Evolutionary conservation across 345 rosid genomes (phyloP).

Genomic region (Eucalyptus polybractea): DNA sequence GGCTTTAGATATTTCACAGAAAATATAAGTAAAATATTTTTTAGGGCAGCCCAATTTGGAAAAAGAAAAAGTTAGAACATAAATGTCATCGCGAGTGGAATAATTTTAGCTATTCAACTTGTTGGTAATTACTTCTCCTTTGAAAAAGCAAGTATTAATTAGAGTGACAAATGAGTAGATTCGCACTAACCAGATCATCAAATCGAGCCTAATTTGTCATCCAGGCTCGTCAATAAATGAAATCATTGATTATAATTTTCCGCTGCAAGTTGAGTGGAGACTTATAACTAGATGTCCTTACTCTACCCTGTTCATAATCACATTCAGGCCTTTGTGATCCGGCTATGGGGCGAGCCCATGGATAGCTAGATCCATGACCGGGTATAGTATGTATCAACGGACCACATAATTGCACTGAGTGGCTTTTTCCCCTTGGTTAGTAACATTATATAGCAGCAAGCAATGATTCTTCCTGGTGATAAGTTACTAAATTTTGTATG

Average conservation of each 20-base stretch:
- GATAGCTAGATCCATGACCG: neutral
- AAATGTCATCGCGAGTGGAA: neutral
- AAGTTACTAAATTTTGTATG: too few species aligned
- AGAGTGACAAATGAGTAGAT: accelerated
- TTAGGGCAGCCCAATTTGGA: neutral
- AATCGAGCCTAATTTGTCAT: neutral
- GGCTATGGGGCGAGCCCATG: neutral
- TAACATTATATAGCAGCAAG: neutral
- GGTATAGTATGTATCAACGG: neutral
- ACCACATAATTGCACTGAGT: neutral
- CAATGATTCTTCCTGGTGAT: neutral
- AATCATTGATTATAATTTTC: neutral
- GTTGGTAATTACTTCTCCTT: neutral
- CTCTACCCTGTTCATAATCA: neutral
- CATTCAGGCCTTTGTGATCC: neutral
- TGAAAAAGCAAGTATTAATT: too few species aligned
- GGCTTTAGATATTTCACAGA: too few species aligned
- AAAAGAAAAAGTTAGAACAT: neutral
- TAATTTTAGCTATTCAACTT: neutral
- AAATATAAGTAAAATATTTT: too few species aligned
- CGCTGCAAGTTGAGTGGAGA: accelerated
- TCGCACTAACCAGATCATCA: neutral
- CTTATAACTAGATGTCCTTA: too few species aligned
- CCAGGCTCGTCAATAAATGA: neutral
- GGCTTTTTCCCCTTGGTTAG: neutral